These are phyloP conservation scores for Exophiala aquamarina DNA, from an alignment of 2,329 filamentous ascomycete genomes.

Conservation along the genomic window DNA sequence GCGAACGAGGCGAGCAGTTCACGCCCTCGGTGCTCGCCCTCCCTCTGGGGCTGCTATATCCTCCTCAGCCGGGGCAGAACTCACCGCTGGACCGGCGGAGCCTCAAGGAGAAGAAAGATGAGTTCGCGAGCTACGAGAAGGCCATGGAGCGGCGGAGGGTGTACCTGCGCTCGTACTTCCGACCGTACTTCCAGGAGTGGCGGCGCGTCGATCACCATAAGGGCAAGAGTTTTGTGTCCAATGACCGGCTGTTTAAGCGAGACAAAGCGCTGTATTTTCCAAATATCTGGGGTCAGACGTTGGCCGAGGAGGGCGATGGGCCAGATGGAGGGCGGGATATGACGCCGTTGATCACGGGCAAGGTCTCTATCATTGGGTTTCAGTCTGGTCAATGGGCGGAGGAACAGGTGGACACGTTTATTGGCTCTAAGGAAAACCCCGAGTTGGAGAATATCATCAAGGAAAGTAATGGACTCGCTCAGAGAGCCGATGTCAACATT, in stretches of 20 bases:
- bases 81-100: constrained; percentile 70
- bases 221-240: constrained; percentile 89
- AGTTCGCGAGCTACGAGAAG: constrained; percentile 82
- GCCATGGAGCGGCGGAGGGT: constrained; percentile 74
- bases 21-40: constrained; percentile 58
- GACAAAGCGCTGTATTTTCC: constrained; percentile 89
- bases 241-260: constrained; percentile 77
- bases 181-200: constrained; percentile 97
- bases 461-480: constrained; percentile 55
- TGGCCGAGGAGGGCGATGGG: constrained; percentile 42
- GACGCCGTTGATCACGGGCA: constrained; percentile 70
- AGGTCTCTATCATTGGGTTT: constrained; percentile 74
- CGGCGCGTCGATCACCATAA: constrained; percentile 76
- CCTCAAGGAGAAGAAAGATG: constrained; percentile 67
- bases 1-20: constrained; percentile 43
- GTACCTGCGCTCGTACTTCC: constrained; percentile 75
- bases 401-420: constrained; percentile 73
- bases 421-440: constrained; percentile 65
- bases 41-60: constrained; percentile 77
- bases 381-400: constrained; percentile 87
- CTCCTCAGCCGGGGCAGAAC: constrained; percentile 78
- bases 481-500: constrained; percentile 83
- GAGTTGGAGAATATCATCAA: constrained; percentile 64
- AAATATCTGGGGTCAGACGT: constrained; percentile 79
- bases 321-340: constrained; percentile 64